Evolutionary conservation across 495 filamentous ascomycete species (phyloP), one percentile per base, ranked within the genome.

Genomic region (Xylaria telfairii): DNA sequence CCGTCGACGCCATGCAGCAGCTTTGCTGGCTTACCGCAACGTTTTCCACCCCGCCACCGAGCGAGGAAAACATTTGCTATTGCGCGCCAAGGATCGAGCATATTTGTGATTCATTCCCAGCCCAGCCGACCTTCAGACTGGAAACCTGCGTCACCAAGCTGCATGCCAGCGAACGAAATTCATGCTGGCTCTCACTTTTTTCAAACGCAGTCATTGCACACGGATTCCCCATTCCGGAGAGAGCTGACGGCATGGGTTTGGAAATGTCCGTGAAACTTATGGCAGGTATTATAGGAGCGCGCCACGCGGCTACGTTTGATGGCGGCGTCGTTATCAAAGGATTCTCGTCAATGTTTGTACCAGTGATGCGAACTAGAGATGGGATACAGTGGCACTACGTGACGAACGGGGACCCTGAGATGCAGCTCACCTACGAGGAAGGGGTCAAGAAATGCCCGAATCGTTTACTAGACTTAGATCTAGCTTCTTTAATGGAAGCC

Each of bases 381-480:
- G 54, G 54, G 54, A 59, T 59, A 59, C 54, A 59, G 54, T 59
- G 54, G 54, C 54, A 59, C 15, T 59, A 59, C 13, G 54, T 59
- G 28, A 17, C 26, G 3, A 37, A 59, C 19, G 37, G 30, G 0
- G 15, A 37, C 15, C 30, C 54, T 17, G 54, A 59, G 6, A 59
- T n/a, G 54, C 54, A 59, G 17, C 54, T 59, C 30, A 34, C 54
- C 17, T 59, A 59, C 17, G 54, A 59, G 28, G 28, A 59, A 59
- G 54, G 54, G n/a, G n/a, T 59, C 13, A 59, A n/a, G 12, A 10
- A 34, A 21, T 59, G 54, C 17, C 19, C 54, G 15, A 59, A 59
- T 37, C 54, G 54, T 1, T 59, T 59, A n/a, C 30, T 17, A 37
- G 54, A 59, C 28, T 34, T 59, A 2, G 54, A 37, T 15, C 37